Percentiles rank a stretch among this genome's conserved stretches.
Conservation (phyloP, 2,329 filamentous ascomycete species). For the Xylariaceae sp. region DNA sequence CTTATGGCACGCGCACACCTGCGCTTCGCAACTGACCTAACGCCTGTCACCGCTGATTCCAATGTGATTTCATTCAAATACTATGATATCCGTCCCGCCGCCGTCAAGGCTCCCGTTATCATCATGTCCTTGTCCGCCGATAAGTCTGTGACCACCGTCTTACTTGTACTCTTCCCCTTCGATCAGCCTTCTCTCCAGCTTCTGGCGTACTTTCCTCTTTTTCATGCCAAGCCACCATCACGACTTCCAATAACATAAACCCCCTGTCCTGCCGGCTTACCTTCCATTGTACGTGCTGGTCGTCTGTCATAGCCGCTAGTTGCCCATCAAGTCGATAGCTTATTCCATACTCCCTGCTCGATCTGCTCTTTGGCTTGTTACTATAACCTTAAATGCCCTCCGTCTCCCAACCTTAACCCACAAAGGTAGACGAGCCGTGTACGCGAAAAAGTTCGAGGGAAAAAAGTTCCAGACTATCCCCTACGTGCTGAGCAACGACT, state of each 20-base stretch:
- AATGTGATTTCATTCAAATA: slow-evolving; percentile 27
- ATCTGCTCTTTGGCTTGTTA: slow-evolving; percentile 6
- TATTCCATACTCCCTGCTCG: slow-evolving; percentile 9
- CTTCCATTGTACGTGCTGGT: neutral
- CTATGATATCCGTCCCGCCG: slow-evolving; percentile 26
- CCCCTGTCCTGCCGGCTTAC: slow-evolving; percentile 2
- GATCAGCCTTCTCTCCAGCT: slow-evolving; percentile 4
- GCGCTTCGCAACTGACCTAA: slow-evolving; percentile 22
- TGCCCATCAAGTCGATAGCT: slow-evolving; percentile 10
- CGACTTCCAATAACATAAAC: neutral
- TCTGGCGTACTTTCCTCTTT: slow-evolving; percentile 6
- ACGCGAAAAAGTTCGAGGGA: no score
- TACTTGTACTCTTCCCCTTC: slow-evolving; percentile 1
- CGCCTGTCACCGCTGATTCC: slow-evolving; percentile 29
- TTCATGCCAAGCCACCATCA: slow-evolving; percentile 8
- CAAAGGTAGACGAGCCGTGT: no score
- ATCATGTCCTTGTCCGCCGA: no score
- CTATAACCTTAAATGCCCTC: neutral
- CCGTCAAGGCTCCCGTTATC: slow-evolving; percentile 18
- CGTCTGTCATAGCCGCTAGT: slow-evolving; percentile 3
- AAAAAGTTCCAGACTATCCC: no score
- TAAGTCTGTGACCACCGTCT: no score
- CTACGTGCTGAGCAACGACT: neutral
- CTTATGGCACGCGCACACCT: slow-evolving; percentile 19
- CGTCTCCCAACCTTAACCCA: neutral